These are phyloP conservation scores for Eremothecium coryli DNA, from an alignment of 1,139 yeast genomes.

Conservation along the genomic window DNA sequence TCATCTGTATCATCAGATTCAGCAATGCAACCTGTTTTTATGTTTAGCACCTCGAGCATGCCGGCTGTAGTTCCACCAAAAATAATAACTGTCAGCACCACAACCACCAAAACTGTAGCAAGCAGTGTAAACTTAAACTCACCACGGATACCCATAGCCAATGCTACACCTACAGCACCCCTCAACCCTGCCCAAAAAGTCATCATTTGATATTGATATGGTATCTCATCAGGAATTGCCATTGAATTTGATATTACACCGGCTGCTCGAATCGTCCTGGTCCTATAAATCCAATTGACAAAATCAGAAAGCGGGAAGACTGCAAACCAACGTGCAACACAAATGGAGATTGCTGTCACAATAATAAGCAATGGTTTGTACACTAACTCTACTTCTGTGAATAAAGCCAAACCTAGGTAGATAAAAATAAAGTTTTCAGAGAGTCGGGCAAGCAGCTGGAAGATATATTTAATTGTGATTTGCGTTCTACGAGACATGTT, in stretches of 20 bases:
- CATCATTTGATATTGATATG: slow-evolving; percentile 96
- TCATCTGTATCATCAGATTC: slow-evolving; percentile 82
- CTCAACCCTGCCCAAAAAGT: slow-evolving; percentile 98
- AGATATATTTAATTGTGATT: slow-evolving; percentile 88
- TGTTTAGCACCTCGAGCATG: slow-evolving; percentile 90
- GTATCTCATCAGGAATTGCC: slow-evolving; percentile 76
- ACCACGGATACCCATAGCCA: slow-evolving; percentile 96
- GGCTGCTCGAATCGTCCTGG: slow-evolving; percentile 35
- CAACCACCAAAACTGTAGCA: slow-evolving; percentile 94
- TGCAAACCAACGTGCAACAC: slow-evolving; percentile 95
- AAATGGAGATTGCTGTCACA: slow-evolving; percentile 80
- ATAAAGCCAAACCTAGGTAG: slow-evolving; percentile 84
- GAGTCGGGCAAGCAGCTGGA: slow-evolving; percentile 86
- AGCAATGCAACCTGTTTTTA: slow-evolving; percentile 82
- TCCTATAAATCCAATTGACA: slow-evolving; percentile 68
- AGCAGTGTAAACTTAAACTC: slow-evolving; percentile 80
- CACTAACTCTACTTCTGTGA: slow-evolving; percentile 91
- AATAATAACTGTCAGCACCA: slow-evolving; percentile 87
- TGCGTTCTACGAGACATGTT: slow-evolving; percentile 97
- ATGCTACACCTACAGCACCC: slow-evolving; percentile 98
- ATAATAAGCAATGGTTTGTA: slow-evolving; percentile 90
- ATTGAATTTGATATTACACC: slow-evolving; percentile 20
- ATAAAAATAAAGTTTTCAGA: slow-evolving; percentile 96
- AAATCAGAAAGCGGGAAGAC: slow-evolving; percentile 87
- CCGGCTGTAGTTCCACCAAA: slow-evolving; percentile 99